Percentiles rank a stretch among this genome's conserved stretches.
These are phyloP conservation scores for Fonsecaea pedrosoi DNA, from an alignment of 2,329 filamentous ascomycete species.

Conservation along the genomic window DNA sequence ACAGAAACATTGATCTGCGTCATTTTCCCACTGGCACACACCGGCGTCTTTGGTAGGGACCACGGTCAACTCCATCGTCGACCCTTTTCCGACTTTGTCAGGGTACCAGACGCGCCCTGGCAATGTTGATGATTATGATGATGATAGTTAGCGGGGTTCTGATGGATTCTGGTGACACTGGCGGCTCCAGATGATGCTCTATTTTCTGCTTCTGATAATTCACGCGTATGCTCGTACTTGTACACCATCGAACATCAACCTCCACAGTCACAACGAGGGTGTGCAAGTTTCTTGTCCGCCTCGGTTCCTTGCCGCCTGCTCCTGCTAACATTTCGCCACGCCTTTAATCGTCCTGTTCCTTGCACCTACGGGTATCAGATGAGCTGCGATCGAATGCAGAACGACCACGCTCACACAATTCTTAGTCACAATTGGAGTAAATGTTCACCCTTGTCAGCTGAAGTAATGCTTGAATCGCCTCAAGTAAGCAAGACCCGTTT, in stretches of 20 bases:
- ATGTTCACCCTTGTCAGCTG: constrained; percentile 19
- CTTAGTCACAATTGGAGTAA: background rate
- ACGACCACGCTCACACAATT: background rate
- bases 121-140: background rate
- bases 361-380: background rate
- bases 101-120: background rate
- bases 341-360: background rate
- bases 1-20: constrained; percentile 4
- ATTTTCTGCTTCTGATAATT: too few species aligned
- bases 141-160: background rate
- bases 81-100: background rate
- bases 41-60: background rate
- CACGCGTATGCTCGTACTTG: background rate
- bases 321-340: background rate
- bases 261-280: background rate
- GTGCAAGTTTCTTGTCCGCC: background rate
- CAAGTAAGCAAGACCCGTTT: constrained; percentile 3
- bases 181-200: background rate
- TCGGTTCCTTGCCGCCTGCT: background rate
- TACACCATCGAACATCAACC: background rate
- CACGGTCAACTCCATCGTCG: background rate
- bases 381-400: background rate
- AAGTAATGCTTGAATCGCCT: constrained; percentile 18
- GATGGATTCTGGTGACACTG: background rate
- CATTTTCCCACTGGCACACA: constrained; percentile 7